Percentiles rank a stretch among this genome's conserved stretches.
Evolutionary conservation across 75 land plant genomes (phyloP).

Genomic region (Sequoia sempervirens): DNA sequence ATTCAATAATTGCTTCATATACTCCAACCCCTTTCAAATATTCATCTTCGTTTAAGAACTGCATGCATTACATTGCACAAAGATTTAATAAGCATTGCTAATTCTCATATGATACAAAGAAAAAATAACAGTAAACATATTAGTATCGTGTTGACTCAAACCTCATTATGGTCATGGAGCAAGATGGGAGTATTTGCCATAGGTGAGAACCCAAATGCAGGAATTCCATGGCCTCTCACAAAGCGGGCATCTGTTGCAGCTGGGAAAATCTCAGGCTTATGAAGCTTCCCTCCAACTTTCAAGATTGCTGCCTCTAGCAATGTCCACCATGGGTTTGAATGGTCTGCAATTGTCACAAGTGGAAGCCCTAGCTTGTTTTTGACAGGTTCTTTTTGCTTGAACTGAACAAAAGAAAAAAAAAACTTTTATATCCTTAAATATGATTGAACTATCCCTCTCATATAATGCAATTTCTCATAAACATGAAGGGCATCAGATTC

Average conservation of each 20-base stretch:
- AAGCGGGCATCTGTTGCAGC: constrained; percentile 91
- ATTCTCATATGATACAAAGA: not conserved
- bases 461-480: not conserved
- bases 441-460: not conserved
- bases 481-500: not conserved
- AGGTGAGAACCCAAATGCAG: constrained; percentile 96
- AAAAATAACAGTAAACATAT: not conserved
- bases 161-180: constrained; percentile 98
- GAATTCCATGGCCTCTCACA: constrained; percentile 60
- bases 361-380: constrained; percentile 52
- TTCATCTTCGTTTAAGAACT: constrained; percentile 80
- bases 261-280: constrained; percentile 81
- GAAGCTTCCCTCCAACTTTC: constrained; percentile 65
- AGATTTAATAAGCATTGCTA: not conserved
- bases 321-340: constrained; percentile 91
- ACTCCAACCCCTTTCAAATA: constrained; percentile 85
- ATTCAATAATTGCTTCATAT: constrained; percentile 75
- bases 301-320: constrained; percentile 61
- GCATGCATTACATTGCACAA: constrained; percentile 13
- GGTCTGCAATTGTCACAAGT: constrained; percentile 48
- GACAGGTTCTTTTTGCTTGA: constrained; percentile 27
- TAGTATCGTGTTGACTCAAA: constrained; percentile 7
- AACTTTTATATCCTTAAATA: not conserved
- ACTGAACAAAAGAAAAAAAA: not conserved
- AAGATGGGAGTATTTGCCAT: constrained; percentile 89